phyloP scores from a whole-genome alignment of 2,329 filamentous ascomycete species.

The Endocalyx cinctus region DNA sequence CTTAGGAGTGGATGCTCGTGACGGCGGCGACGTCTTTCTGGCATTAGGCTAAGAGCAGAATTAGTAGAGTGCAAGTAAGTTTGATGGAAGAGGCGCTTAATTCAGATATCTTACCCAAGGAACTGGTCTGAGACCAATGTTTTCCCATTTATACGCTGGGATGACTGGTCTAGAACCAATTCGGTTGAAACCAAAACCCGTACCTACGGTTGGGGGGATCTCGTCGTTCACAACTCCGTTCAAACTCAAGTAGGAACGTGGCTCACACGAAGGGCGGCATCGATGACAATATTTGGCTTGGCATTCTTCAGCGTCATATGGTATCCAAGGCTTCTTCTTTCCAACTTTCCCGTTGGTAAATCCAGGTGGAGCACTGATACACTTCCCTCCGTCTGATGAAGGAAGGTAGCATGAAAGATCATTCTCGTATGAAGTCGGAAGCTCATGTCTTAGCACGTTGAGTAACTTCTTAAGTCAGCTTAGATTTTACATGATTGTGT shows the following conservation, averaged over 20 bases:
- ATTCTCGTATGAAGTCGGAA: not conserved
- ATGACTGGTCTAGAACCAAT: slow-evolving; percentile 38
- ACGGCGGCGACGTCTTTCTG: no score
- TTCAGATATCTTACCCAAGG: slow-evolving; percentile 35
- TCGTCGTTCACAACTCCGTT: slow-evolving; percentile 46
- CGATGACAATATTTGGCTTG: slow-evolving; percentile 44
- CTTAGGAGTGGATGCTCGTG: no score
- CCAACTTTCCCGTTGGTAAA: no score
- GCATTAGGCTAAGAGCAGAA: no score
- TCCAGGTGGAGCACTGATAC: slow-evolving; percentile 11
- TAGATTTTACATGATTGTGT: not conserved
- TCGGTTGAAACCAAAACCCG: slow-evolving; percentile 49
- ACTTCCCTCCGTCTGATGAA: slow-evolving; percentile 6
- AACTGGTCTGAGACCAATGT: slow-evolving; percentile 35
- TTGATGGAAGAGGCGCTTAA: no score
- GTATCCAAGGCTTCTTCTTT: slow-evolving; percentile 33
- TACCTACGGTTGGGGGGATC: slow-evolving; percentile 43
- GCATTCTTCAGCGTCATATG: slow-evolving; percentile 38
- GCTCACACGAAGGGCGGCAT: slow-evolving; percentile 40
- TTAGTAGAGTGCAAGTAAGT: no score
- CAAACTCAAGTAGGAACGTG: slow-evolving; percentile 46
- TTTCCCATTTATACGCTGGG: slow-evolving; percentile 32
- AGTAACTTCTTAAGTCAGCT: slow-evolving; percentile 25
- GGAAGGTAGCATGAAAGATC: slow-evolving; percentile 14
- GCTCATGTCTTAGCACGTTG: slow-evolving; percentile 20